A percentile compares a stretch with the other conserved stretches of the same genome.
These are phyloP conservation scores for Tubosaeta sp. DNA, from an alignment of 768 basidiomycete genomes.

Conservation along the genomic window DNA sequence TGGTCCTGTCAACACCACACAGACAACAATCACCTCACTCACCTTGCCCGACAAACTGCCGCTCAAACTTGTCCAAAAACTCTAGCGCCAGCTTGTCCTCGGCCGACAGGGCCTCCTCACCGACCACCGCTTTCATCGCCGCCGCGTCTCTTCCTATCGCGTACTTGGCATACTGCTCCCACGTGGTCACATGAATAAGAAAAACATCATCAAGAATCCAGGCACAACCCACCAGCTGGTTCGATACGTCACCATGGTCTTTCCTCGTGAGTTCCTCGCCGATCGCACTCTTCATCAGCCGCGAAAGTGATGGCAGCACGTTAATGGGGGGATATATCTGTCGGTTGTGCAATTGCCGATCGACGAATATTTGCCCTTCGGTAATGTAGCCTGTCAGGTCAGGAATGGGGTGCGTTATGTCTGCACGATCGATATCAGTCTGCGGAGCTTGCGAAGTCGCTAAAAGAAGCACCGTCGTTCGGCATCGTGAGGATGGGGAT, in stretches of 20 bases:
- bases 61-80: slow-evolving; percentile 97
- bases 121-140: slow-evolving; percentile 98
- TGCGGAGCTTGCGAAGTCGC: slow-evolving; percentile 15
- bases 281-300: slow-evolving; percentile 99
- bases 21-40: slow-evolving; percentile 22
- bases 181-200: slow-evolving; percentile 17
- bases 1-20: neutral
- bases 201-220: slow-evolving; percentile 10
- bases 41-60: slow-evolving; percentile 97
- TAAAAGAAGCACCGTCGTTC: slow-evolving; percentile 77
- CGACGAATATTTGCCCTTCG: slow-evolving; percentile 98
- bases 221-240: slow-evolving; percentile 76
- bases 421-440: slow-evolving; percentile 41
- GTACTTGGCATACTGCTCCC: slow-evolving; percentile 90
- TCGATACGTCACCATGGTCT: slow-evolving; percentile 99
- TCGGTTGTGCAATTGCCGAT: slow-evolving; percentile 93
- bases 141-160: slow-evolving; percentile 97
- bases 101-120: slow-evolving; percentile 90
- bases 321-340: slow-evolving; percentile 99
- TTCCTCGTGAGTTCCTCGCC: slow-evolving; percentile 96
- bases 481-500: slow-evolving; percentile 99
- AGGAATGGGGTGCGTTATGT: slow-evolving; percentile 99
- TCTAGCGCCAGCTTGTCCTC: slow-evolving; percentile 97
- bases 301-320: slow-evolving; percentile 95
- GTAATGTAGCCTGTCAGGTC: slow-evolving; percentile 99